Base-by-base conservation (phyloP, 2,329 filamentous ascomycete species). In the Phoma sp. region DNA sequence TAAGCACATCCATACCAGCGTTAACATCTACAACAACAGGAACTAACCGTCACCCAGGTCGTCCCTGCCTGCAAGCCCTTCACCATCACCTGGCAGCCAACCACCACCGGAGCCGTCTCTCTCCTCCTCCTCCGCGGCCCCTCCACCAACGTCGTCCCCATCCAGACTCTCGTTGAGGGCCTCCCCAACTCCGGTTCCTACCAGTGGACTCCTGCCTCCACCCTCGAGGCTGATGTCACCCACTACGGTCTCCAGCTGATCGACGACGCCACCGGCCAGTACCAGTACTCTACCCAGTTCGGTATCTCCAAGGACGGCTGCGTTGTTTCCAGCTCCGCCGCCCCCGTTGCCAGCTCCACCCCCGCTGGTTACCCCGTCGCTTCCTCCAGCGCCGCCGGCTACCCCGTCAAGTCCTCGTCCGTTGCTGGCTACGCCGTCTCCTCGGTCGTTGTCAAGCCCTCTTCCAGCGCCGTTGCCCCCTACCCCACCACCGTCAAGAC, bases 201-300 rank as follows among this genome's bases (percentile, higher is more conserved):
- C 78, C 42, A 59, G 52, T 87, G 84, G 84, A 83, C 80, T 38
- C 82, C 83, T 37, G 65, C 75, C 56, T 69, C 77, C 49, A 59
- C 68, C 37, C 80, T 86, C 55, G 75, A 78, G 64, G 68, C 63
- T 27, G 80, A 82, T 57, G 69, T 68, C 59, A 79, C 77, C 63
- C 80, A 78, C 73, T 87, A 87, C 75, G 85, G 85, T 57, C 77
- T 88, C 67, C 79, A 86, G 70, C 73, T 88, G 64, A 83, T 87
- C 62, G 83, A 82, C 60, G 82, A 86, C 66, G 76, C 77, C 44
- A 83, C 78, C 58, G 83, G 84, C 69, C 74, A 82, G 68, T 87
- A 84, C 80, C 85, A 87, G 65, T 74, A 71, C 66, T 82, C 80
- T 38, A 83, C 82, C 54, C 84, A 87, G 72, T 87, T 87, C 76